Conservation (phyloP, 306 rosid species). For the Oxytropis ochrocephala region DNA sequence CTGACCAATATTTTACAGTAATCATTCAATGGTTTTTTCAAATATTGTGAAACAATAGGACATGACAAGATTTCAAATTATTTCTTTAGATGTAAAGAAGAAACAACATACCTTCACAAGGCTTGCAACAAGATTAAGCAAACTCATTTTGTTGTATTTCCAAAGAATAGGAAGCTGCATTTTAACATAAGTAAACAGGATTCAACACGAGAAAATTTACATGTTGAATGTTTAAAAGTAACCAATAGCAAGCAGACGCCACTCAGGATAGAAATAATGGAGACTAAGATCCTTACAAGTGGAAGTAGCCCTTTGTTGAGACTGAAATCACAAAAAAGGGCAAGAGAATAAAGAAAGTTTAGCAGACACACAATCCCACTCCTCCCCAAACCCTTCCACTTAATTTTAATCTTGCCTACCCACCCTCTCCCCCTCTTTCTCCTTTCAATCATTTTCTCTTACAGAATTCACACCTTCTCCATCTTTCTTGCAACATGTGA, state of each 20-base stretch:
- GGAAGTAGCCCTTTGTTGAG: background rate
- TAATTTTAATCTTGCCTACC: background rate
- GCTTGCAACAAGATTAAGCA: conserved; percentile 85
- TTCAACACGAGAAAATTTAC: conserved; percentile 2
- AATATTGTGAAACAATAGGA: conserved; percentile 2
- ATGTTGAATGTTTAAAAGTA: background rate
- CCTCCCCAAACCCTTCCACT: background rate
- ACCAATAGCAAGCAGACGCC: background rate
- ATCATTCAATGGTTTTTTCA: background rate
- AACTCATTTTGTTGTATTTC: conserved; percentile 86
- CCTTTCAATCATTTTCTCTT: background rate
- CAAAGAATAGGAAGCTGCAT: conserved; percentile 79
- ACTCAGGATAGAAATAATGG: background rate
- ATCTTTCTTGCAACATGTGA: background rate
- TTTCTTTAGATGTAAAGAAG: conserved; percentile 10
- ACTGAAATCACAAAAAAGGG: background rate
- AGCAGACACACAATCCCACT: background rate
- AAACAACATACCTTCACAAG: conserved; percentile 59
- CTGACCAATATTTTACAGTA: background rate
- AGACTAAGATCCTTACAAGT: background rate
- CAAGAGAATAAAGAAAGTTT: background rate
- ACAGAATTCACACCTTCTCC: background rate
- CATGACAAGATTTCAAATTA: background rate
- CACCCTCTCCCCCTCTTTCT: background rate
- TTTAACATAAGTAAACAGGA: conserved; percentile 20